Base-by-base conservation (phyloP, 345 rosid genomes). In the Melastoma malabathricum region DNA sequence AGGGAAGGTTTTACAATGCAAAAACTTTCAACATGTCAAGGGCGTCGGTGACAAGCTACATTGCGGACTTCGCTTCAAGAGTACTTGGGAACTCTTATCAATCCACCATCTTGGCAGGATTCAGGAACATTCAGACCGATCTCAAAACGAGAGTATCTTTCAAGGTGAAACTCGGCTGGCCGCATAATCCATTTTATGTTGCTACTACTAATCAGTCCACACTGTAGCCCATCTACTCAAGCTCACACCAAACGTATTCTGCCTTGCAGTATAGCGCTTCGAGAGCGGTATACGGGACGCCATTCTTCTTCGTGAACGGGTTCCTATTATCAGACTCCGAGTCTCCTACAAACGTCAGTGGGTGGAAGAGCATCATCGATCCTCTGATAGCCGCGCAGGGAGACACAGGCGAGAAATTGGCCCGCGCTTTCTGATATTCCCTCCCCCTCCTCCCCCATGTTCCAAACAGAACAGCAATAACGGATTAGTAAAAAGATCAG, bases 131-230 rank as follows among this genome's bases (percentile, higher is more conserved):
- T 18, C 49, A 61, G 47, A 76, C 89, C 50, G 86, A 86, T 74
- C 86, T 81, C 48, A 52, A 71, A 62, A 82, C 96, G 10, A 76
- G 92, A 60, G 71, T 86, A 51, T 86, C 98, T 43, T 90, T 86
- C 77, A 83, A 78, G 94, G 96, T 84, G 68, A 66, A 68, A 15
- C 57, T 23, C 43, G 34, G 46, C 27, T 15, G 20, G 18, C 9
- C 31, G 43, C 46, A 59, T 54, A 16, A 41, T 16, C 22, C 25
- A 25, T 27, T 50, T 10, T n/a, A 15, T 57, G 53, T 46, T 29
- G 5, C n/a, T 51, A n/a, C 4, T 5, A 16, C 12, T 25, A 29
- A 51, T 31, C 19, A 14, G 2, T 29, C 38, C 15, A 4, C 10
- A 18, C 27, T 3, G 38, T 6, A 29, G 5, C 38, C 38, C 27